Percentiles rank a stretch among this genome's conserved stretches.
Conservation (phyloP, 192 early-diverging fungal species). For the Chytriomyces confervae region DNA sequence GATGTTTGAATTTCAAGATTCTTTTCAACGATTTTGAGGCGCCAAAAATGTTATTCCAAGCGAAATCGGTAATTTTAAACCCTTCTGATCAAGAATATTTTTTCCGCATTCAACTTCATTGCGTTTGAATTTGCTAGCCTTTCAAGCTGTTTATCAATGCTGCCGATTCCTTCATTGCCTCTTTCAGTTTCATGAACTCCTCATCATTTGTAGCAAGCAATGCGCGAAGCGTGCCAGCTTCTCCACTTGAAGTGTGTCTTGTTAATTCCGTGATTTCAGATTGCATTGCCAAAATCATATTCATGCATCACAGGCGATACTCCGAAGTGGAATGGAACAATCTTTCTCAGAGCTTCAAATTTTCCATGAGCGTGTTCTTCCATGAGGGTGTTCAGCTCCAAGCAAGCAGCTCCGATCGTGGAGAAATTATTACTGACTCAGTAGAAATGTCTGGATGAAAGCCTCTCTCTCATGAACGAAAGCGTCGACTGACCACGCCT, state of each 20-base stretch:
- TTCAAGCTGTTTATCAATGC: not conserved
- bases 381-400: not conserved
- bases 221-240: not conserved
- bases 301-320: constrained; percentile 4
- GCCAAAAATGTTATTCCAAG: not conserved
- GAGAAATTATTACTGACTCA: constrained; percentile 32
- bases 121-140: not conserved
- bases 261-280: not conserved
- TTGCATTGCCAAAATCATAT: not conserved
- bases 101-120: not conserved
- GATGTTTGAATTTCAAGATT: constrained; percentile 10
- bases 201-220: not conserved
- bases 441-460: constrained; percentile 42
- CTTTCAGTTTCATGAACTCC: not conserved
- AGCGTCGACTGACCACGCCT: constrained; percentile 41
- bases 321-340: constrained; percentile 23
- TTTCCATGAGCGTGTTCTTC: not conserved
- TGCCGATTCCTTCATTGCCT: not conserved
- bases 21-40: constrained; percentile 13
- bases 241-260: not conserved
- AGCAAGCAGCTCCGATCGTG: not conserved
- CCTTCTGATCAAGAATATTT: not conserved
- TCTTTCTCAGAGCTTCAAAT: constrained; percentile 6
- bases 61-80: too few species aligned
- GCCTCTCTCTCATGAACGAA: constrained; percentile 44